These are phyloP conservation scores for Coniochaeta ligniaria DNA, from an alignment of 2,329 filamentous ascomycete genomes.

Conservation along the genomic window DNA sequence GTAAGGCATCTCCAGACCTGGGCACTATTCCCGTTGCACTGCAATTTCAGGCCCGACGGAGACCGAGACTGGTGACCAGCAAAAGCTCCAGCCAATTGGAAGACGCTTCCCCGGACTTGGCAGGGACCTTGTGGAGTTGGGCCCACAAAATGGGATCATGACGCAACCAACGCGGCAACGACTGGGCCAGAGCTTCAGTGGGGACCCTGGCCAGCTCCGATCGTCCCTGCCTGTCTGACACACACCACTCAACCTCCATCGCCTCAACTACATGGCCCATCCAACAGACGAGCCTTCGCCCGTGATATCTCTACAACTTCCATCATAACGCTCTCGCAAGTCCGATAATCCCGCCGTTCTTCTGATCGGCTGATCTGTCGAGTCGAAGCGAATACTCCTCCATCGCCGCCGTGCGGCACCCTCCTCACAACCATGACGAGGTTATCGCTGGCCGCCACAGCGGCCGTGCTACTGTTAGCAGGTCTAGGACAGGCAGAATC, in stretches of 20 bases:
- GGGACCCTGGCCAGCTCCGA: background rate
- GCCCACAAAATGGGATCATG: background rate
- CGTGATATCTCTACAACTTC: background rate
- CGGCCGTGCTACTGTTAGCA: slow-evolving; percentile 25
- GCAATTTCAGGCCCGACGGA: too few species aligned
- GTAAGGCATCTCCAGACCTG: too few species aligned
- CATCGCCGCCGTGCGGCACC: background rate
- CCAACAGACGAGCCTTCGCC: background rate
- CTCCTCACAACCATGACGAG: slow-evolving; percentile 24
- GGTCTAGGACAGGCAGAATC: slow-evolving; percentile 18
- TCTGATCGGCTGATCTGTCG: background rate
- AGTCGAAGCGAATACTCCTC: background rate
- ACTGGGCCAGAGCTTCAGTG: background rate
- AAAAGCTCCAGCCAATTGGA: background rate
- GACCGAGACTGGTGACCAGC: background rate
- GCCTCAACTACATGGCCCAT: background rate
- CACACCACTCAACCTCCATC: background rate
- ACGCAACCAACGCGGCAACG: background rate
- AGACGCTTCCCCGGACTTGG: background rate
- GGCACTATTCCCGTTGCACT: too few species aligned
- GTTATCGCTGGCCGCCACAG: slow-evolving; percentile 24
- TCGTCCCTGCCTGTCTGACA: background rate
- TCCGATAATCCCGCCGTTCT: background rate
- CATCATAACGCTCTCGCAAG: background rate
- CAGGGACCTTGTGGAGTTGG: background rate